Conservation (phyloP, 768 basidiomycete species). For the Panaeolus cyanescens region DNA sequence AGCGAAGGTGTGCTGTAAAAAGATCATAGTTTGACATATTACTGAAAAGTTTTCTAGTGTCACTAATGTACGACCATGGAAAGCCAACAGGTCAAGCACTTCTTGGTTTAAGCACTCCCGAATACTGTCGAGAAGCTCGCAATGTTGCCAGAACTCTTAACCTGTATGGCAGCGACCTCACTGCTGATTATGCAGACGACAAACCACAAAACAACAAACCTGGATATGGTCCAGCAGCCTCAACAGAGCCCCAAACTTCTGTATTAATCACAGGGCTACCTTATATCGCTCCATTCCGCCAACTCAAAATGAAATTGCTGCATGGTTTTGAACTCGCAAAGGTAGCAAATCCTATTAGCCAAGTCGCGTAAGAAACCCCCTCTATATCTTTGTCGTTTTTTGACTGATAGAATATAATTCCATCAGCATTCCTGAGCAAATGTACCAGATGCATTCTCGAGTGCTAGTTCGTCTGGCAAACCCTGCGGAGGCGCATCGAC, state of each 20-base stretch:
- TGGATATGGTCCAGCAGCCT: conserved; percentile 55
- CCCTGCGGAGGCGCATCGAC: conserved; percentile 66
- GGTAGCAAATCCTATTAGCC: conserved; percentile 41
- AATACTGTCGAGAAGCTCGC: conserved; percentile 43
- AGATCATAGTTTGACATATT: background rate
- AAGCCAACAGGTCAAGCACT: conserved; percentile 59
- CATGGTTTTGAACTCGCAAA: conserved; percentile 44
- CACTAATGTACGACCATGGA: conserved; percentile 62
- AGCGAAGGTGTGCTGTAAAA: conserved; percentile 39
- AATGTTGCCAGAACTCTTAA: conserved; percentile 42
- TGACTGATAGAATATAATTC: background rate
- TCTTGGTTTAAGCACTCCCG: conserved; percentile 52
- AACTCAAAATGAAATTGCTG: conserved; percentile 39
- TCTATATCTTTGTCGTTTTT: background rate
- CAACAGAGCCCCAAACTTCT: conserved; percentile 49
- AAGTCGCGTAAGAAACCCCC: conserved; percentile 54
- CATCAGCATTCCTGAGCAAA: conserved; percentile 29
- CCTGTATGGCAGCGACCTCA: conserved; percentile 46
- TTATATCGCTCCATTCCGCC: conserved; percentile 36
- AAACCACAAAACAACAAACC: conserved; percentile 20
- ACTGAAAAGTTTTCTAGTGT: conserved; percentile 39
- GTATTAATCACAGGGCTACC: conserved; percentile 69
- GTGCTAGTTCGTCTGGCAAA: conserved; percentile 58
- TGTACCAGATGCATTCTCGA: conserved; percentile 50
- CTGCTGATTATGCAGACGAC: conserved; percentile 36